Conservation (phyloP, 345 rosid genomes). For the Nephelium lappaceum region DNA sequence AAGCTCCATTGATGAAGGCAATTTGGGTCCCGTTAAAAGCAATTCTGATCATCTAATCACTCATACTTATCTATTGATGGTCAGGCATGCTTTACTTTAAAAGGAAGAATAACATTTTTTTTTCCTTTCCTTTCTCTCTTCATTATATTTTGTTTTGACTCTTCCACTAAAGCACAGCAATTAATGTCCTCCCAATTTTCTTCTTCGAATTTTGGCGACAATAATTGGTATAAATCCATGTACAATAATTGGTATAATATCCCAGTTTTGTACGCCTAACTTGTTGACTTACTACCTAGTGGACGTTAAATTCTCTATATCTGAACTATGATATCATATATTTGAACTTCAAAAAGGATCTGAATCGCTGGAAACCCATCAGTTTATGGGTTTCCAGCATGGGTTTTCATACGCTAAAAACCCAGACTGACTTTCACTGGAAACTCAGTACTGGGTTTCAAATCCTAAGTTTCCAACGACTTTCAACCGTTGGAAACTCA, state of each 20-base stretch:
- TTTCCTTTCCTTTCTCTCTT: not conserved
- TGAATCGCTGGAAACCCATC: too few relatives aligned
- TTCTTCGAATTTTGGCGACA: not conserved
- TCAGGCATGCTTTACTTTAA: conserved; percentile 13
- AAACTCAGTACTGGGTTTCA: too few relatives aligned
- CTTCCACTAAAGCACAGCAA: not conserved
- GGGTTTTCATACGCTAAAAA: too few relatives aligned
- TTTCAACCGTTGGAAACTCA: too few relatives aligned
- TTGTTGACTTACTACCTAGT: not conserved
- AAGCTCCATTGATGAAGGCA: not conserved
- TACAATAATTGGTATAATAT: too few relatives aligned
- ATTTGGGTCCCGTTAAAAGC: conserved; percentile 6
- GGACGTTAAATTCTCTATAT: not conserved
- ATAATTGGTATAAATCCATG: not conserved
- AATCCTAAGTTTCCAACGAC: too few relatives aligned
- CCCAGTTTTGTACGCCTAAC: not conserved
- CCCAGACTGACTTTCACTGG: too few relatives aligned
- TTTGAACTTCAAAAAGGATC: too few relatives aligned
- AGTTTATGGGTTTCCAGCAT: too few relatives aligned
- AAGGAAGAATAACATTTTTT: not conserved
- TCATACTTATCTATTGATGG: not conserved
- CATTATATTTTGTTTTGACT: not conserved
- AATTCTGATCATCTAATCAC: conserved; percentile 1
- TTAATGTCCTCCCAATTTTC: not conserved
- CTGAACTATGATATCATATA: too few relatives aligned